Conservation (phyloP, 345 rosid genomes). For the Mercurialis annua region DNA sequence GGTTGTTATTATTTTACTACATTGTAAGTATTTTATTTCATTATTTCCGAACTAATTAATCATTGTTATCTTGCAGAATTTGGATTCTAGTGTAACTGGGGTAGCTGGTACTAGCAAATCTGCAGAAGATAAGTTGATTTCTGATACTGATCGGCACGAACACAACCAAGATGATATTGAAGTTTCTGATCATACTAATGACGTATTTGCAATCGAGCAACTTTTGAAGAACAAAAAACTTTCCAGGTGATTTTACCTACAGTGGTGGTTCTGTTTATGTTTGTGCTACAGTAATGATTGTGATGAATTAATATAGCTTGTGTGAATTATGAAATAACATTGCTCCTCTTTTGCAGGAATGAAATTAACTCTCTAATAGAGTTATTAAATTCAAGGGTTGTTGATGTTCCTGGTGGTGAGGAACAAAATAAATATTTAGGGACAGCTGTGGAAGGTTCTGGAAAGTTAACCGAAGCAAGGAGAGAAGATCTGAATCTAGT, state of each 20-base stretch:
- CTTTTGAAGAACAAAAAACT: constrained; percentile 53
- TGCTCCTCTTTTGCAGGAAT: constrained; percentile 47
- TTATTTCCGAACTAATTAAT: not conserved
- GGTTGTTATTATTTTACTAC: not conserved
- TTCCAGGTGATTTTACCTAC: constrained; percentile 47
- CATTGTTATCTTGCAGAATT: constrained; percentile 23
- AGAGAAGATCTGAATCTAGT: constrained; percentile 36
- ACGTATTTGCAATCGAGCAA: constrained; percentile 66
- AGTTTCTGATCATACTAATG: constrained; percentile 25
- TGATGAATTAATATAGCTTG: too few species aligned
- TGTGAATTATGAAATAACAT: too few species aligned
- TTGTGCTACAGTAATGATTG: not conserved
- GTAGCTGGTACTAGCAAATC: constrained; percentile 32
- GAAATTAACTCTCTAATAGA: constrained; percentile 61
- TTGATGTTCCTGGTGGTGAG: constrained; percentile 36
- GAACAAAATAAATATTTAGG: constrained; percentile 17
- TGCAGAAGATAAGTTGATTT: constrained; percentile 23
- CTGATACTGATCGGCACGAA: constrained; percentile 29
- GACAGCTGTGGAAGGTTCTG: constrained; percentile 26
- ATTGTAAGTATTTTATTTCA: not conserved
- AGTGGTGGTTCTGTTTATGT: constrained; percentile 15
- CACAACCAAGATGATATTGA: constrained; percentile 24
- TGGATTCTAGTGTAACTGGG: constrained; percentile 27
- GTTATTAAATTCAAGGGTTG: constrained; percentile 59
- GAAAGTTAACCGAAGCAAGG: constrained; percentile 35